Evolutionary conservation across 768 basidiomycete species (phyloP).

Genomic region (Dacryopinax primogenitus): DNA sequence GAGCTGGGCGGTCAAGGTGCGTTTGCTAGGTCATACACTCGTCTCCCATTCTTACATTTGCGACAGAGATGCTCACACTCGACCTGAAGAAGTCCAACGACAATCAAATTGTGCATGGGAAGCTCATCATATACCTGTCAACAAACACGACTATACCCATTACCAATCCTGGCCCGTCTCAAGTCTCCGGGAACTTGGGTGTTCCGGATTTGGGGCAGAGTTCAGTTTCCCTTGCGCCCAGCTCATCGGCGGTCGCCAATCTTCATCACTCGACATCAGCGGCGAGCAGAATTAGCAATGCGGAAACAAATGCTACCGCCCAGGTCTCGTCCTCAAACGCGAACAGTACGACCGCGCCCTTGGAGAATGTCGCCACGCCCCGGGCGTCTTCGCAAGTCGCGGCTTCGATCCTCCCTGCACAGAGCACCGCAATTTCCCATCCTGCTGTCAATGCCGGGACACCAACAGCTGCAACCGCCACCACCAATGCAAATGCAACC

Average conservation of each 20-base stretch:
- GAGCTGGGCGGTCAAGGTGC: conserved; percentile 86
- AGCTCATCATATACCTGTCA: conserved; percentile 90
- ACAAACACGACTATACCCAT: conserved; percentile 81
- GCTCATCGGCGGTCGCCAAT: neutral
- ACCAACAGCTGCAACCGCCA: conserved; percentile 15
- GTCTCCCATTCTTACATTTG: conserved; percentile 9
- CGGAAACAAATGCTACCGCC: neutral
- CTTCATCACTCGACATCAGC: conserved; percentile 10
- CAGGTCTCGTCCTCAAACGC: neutral
- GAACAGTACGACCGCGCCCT: neutral
- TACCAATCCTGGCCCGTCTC: conserved; percentile 67
- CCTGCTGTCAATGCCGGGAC: conserved; percentile 14
- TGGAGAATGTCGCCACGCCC: neutral
- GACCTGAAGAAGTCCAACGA: conserved; percentile 99
- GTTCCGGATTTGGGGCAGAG: neutral
- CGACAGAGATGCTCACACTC: conserved; percentile 82
- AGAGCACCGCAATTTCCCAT: conserved; percentile 16
- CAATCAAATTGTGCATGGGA: conserved; percentile 93
- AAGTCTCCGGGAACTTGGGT: conserved; percentile 35
- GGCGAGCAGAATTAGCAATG: conserved; percentile 10
- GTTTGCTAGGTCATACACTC: conserved; percentile 20
- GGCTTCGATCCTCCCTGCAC: neutral
- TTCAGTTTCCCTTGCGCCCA: neutral
- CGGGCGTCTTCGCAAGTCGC: neutral
- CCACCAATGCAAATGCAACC: conserved; percentile 23